Conservation (phyloP, 306 rosid species). For the Malus orientalis region DNA sequence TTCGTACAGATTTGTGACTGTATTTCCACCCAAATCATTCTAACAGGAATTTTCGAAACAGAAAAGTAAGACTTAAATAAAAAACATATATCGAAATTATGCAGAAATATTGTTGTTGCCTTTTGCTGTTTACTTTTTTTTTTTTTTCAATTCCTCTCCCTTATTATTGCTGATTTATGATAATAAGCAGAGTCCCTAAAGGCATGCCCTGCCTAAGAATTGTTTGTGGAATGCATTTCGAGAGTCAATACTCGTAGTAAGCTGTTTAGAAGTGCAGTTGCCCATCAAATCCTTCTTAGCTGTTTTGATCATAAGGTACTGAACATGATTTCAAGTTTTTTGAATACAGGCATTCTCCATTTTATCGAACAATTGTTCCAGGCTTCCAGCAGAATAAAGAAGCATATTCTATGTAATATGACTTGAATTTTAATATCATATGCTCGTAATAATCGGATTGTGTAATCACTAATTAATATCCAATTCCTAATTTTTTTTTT, state of each 20-base stretch:
- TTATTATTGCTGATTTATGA: constrained; percentile 13
- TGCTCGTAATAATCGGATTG: background rate
- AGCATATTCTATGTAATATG: background rate
- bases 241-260: constrained; percentile 47
- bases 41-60: background rate
- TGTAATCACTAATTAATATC: background rate
- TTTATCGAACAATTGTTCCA: background rate
- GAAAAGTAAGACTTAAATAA: no score
- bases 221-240: constrained; percentile 72
- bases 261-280: constrained; percentile 59
- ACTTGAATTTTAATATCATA: background rate
- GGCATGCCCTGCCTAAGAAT: constrained; percentile 68
- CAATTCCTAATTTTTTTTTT: background rate
- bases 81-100: background rate
- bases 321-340: background rate
- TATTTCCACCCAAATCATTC: background rate
- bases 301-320: constrained; percentile 51
- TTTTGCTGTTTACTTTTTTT: background rate
- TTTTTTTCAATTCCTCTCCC: constrained; percentile 5
- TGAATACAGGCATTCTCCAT: background rate
- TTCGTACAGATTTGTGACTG: background rate
- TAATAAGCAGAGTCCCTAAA: constrained; percentile 51
- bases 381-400: background rate
- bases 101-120: constrained; percentile 10
- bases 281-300: constrained; percentile 59